phyloP scores from a whole-genome alignment of 2,329 filamentous ascomycete genomes.

The Alternaria incomplexa region DNA sequence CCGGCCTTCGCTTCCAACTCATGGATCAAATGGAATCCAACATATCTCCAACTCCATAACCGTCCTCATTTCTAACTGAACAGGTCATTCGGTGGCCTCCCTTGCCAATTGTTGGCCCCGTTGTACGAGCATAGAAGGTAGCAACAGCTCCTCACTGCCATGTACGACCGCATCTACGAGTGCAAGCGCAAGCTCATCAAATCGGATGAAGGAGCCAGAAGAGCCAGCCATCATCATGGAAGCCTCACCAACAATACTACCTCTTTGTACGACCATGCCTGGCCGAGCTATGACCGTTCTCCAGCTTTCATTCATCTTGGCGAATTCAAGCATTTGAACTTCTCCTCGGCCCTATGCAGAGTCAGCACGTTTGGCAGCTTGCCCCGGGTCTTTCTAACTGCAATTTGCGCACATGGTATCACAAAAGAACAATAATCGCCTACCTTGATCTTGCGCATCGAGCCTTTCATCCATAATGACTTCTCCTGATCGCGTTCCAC shows the following conservation, averaged over 20 bases:
- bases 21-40: not conserved
- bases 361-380: constrained; percentile 2
- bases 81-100: not conserved
- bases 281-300: constrained; percentile 21
- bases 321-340: constrained; percentile 21
- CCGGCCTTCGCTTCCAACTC: not conserved
- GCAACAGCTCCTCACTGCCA: constrained; percentile 16
- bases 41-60: not conserved
- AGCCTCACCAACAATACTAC: constrained; percentile 10
- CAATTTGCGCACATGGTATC: not conserved
- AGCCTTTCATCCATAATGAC: constrained; percentile 15
- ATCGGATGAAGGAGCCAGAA: constrained; percentile 20
- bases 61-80: not conserved
- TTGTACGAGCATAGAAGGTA: constrained; percentile 9
- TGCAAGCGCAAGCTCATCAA: constrained; percentile 25
- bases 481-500: constrained; percentile 19
- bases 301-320: constrained; percentile 13
- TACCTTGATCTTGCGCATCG: constrained; percentile 20
- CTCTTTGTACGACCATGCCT: constrained; percentile 15
- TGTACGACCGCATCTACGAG: constrained; percentile 17
- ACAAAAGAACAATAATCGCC: not conserved
- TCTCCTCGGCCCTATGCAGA: constrained; percentile 14
- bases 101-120: constrained; percentile 10
- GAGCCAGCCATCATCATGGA: constrained; percentile 15
- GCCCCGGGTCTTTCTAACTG: not conserved